Conservation (phyloP, 306 rosid species). For the Lathyrus oleraceus region DNA sequence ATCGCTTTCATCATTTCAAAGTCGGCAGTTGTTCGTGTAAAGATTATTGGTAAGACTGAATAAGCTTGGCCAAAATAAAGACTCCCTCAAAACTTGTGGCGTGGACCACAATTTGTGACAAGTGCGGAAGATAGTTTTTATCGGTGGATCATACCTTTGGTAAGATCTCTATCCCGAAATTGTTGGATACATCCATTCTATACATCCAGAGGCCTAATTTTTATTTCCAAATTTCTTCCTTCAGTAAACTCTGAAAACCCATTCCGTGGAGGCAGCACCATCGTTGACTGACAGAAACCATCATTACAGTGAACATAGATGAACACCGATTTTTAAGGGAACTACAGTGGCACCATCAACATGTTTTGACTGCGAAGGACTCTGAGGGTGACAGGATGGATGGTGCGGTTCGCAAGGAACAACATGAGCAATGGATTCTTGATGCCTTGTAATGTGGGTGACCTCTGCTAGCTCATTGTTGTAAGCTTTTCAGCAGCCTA, state of each 20-base stretch:
- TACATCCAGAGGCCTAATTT: not conserved
- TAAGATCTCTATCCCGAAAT: constrained; percentile 20
- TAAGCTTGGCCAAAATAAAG: constrained; percentile 26
- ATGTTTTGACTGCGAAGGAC: not conserved
- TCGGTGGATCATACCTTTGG: constrained; percentile 28
- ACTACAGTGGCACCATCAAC: not conserved
- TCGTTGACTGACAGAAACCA: not conserved
- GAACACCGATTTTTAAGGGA: not conserved
- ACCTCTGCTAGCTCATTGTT: not conserved
- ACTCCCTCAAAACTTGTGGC: constrained; percentile 8
- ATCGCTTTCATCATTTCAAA: constrained; percentile 86
- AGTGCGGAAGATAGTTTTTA: not conserved
- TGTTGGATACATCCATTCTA: constrained; percentile 1
- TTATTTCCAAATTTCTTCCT: not conserved
- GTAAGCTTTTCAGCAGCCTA: not conserved
- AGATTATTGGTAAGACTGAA: constrained; percentile 70
- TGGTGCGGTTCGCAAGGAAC: not conserved
- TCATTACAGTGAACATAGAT: not conserved
- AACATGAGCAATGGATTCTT: not conserved
- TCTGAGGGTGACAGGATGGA: not conserved
- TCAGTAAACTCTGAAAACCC: not conserved
- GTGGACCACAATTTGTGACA: not conserved
- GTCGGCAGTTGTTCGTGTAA: constrained; percentile 71
- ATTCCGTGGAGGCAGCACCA: not conserved
- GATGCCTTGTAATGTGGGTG: not conserved